Percentiles rank a stretch among this genome's conserved stretches.
Evolutionary conservation across 169 alveolate genomes (phyloP).

Genomic region (Cyclospora cayetanensis): DNA sequence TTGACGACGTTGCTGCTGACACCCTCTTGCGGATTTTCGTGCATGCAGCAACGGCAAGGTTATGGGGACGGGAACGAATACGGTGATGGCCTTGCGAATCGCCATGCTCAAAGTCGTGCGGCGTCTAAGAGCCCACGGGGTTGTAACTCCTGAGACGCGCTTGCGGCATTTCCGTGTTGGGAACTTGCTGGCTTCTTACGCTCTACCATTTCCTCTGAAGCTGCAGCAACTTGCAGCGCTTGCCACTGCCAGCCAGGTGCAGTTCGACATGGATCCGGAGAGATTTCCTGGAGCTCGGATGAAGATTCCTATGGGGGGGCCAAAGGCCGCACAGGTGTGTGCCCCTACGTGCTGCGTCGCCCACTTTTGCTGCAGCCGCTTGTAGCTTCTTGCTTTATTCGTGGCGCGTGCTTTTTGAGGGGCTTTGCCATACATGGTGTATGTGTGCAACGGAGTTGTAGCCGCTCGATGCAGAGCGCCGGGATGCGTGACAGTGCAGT

Average conservation of each 20-base stretch:
- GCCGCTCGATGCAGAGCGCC: too few relatives aligned
- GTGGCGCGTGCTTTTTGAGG: neutral
- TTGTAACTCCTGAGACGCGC: neutral
- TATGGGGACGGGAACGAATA: slow-evolving; percentile 34
- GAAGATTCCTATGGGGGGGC: neutral
- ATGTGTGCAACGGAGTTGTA: too few relatives aligned
- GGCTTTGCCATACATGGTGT: neutral
- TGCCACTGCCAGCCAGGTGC: neutral
- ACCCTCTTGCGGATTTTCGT: slow-evolving; percentile 22
- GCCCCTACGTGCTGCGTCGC: neutral
- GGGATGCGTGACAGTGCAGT: too few relatives aligned
- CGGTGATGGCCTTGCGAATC: slow-evolving; percentile 10
- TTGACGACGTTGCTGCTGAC: slow-evolving; percentile 9
- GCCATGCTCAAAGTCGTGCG: slow-evolving; percentile 46
- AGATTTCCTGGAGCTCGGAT: slow-evolving; percentile 45
- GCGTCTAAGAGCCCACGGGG: neutral
- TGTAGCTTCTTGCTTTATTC: neutral
- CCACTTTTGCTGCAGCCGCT: neutral
- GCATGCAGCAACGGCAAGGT: slow-evolving; percentile 61
- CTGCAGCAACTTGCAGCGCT: slow-evolving; percentile 22
- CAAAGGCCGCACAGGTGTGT: neutral
- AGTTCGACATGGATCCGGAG: slow-evolving; percentile 50
- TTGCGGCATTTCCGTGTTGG: slow-evolving; percentile 12
- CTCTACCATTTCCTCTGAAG: neutral
- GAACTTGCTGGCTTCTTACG: slow-evolving; percentile 43